Evolutionary conservation across 345 rosid genomes (phyloP).

Genomic region (Psidium guajava): DNA sequence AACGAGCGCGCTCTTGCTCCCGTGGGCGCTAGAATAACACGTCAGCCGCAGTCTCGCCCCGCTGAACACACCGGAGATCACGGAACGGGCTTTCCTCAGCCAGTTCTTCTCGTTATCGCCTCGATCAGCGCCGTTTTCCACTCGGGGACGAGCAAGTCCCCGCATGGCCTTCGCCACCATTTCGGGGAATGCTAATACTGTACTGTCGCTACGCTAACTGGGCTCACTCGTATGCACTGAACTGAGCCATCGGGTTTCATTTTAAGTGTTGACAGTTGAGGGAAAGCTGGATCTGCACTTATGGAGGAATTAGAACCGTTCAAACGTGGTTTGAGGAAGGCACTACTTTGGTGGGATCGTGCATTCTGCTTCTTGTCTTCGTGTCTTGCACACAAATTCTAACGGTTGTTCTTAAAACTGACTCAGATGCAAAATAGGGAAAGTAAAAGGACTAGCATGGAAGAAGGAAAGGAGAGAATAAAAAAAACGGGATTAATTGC

Average conservation of each 20-base stretch:
- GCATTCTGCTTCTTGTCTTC: background rate
- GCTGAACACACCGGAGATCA: background rate
- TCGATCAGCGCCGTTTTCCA: background rate
- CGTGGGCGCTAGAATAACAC: background rate
- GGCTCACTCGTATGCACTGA: background rate
- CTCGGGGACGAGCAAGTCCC: background rate
- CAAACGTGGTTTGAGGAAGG: background rate
- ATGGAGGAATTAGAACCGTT: background rate
- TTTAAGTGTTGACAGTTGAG: background rate
- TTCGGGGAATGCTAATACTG: no score
- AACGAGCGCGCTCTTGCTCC: background rate
- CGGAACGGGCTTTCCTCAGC: background rate
- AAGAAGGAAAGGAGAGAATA: no score
- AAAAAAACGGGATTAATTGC: background rate
- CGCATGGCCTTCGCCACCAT: background rate
- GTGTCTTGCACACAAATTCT: background rate
- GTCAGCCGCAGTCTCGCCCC: background rate
- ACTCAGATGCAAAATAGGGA: background rate
- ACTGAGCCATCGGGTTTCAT: background rate
- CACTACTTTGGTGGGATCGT: background rate
- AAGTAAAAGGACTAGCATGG: background rate
- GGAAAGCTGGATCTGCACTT: background rate
- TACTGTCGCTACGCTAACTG: no score
- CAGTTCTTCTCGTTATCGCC: background rate
- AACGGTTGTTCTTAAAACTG: background rate